Base-by-base conservation (phyloP, 768 basidiomycete genomes). In the Thelephora ganbajun region DNA sequence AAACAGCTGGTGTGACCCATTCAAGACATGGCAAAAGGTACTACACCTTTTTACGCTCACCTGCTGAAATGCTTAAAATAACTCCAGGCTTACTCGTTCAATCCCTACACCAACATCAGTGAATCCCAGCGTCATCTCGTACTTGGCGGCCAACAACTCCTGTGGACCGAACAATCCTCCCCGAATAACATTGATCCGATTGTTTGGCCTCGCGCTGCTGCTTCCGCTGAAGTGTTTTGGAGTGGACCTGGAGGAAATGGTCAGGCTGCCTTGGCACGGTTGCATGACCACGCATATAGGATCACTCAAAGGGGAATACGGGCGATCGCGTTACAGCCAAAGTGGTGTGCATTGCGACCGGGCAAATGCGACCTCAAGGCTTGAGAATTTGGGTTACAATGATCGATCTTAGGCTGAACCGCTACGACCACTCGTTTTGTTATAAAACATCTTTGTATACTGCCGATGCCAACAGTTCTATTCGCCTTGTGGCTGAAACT, bases 21-120 rank as follows among this genome's bases (percentile, higher is more conserved):
- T 80, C 75, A 85, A 85, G 61, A 77, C 77, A 5, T 89, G 85
- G 85, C 77, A 82, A 57, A 72, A 76, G 63, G 80, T 82, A 47
- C 49, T 56, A 50, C 46, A n/a, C 12, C 35, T 26, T 22, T 6
- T 18, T 26, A 19, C 26, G 7, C 19, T 35, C 6, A 23, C 33
- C 6, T 33, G 34, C 23, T 30, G 42, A 9, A 53, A 46, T 49
- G 54, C 56, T 61, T 39, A 50, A 56, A 43, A 59, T 58, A 30
- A 34, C 1, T 44, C 64, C 69, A 66, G 61, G 63, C 80, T 1
- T 83, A 80, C 62, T 76, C 78, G 2, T 89, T 87, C 63, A 71
- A 90, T 57, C 85, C 86, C 1, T 67, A 69, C 36, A 71, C 69
- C n/a, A 75, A 71, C 57, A 56, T 86, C 43, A 70, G 69, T 0